Conservation (phyloP, 306 rosid species). For the Amphicarpaea edgeworthii region DNA sequence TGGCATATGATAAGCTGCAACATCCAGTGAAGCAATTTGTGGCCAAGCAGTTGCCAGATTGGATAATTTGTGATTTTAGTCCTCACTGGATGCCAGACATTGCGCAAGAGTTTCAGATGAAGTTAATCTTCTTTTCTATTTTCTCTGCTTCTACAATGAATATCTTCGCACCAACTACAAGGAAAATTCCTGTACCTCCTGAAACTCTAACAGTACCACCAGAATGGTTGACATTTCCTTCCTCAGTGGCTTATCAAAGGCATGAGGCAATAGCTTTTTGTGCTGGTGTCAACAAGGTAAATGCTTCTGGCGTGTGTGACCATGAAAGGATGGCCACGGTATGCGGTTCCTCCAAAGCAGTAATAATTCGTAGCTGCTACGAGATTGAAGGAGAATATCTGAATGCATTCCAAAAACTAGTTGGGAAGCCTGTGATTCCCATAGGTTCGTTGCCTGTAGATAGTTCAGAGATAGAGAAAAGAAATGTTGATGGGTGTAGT, state of each 20-base stretch:
- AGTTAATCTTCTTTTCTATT: constrained; percentile 2
- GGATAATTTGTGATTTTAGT: no score
- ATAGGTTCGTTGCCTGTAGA: constrained; percentile 53
- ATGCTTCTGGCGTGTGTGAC: no score
- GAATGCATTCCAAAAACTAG: constrained; percentile 27
- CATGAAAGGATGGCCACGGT: no score
- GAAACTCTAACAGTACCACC: background rate
- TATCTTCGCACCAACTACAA: background rate
- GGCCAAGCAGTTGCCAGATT: no score
- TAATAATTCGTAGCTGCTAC: background rate
- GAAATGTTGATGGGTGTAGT: background rate
- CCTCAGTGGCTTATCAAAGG: constrained; percentile 13
- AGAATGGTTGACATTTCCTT: constrained; percentile 38
- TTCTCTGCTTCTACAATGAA: constrained; percentile 3
- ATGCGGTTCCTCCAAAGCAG: constrained; percentile 14
- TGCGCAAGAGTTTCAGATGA: no score
- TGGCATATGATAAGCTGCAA: no score
- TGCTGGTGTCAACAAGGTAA: no score
- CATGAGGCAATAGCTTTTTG: constrained; percentile 14
- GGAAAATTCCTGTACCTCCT: background rate
- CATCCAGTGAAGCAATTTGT: no score
- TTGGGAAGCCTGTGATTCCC: constrained; percentile 51
- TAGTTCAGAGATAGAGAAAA: background rate
- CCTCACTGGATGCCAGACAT: no score
- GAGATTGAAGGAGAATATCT: constrained; percentile 51